Conservation (phyloP, 306 rosid species). For the Hippophae tibetana region DNA sequence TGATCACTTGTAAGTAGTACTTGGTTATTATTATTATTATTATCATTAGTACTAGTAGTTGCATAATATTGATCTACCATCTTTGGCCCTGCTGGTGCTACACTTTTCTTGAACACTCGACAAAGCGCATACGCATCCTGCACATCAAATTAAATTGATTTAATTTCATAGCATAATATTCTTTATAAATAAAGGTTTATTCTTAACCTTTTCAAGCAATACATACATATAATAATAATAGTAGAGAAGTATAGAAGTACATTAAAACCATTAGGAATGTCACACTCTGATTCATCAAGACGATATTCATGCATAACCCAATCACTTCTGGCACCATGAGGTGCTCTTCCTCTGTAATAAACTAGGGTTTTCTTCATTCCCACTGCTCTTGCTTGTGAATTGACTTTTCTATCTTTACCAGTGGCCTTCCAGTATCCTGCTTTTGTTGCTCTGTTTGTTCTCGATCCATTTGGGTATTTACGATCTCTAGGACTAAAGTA, state of each 20-base stretch:
- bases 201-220: too few relatives aligned
- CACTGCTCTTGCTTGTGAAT: conserved; percentile 47
- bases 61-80: conserved; percentile 47
- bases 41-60: conserved; percentile 19
- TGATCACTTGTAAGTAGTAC: conserved; percentile 38
- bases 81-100: conserved; percentile 37
- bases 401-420: conserved; percentile 81
- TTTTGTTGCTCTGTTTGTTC: conserved; percentile 87
- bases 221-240: not conserved
- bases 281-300: conserved; percentile 75
- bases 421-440: conserved; percentile 97
- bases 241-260: conserved; percentile 17
- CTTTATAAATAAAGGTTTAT: too few relatives aligned
- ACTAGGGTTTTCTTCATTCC: conserved; percentile 96
- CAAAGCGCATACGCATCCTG: conserved; percentile 94
- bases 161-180: too few relatives aligned
- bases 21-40: not conserved
- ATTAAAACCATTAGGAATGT: conserved; percentile 54
- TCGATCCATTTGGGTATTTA: conserved; percentile 93
- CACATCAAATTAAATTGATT: not conserved
- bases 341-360: conserved; percentile 87
- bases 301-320: conserved; percentile 99
- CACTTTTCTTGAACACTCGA: conserved; percentile 68
- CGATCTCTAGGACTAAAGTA: conserved; percentile 90
- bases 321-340: conserved; percentile 71